Evolutionary conservation across 257 asterid species (phyloP), one percentile per base, ranked within the genome.

Genomic region (Echium plantagineum): DNA sequence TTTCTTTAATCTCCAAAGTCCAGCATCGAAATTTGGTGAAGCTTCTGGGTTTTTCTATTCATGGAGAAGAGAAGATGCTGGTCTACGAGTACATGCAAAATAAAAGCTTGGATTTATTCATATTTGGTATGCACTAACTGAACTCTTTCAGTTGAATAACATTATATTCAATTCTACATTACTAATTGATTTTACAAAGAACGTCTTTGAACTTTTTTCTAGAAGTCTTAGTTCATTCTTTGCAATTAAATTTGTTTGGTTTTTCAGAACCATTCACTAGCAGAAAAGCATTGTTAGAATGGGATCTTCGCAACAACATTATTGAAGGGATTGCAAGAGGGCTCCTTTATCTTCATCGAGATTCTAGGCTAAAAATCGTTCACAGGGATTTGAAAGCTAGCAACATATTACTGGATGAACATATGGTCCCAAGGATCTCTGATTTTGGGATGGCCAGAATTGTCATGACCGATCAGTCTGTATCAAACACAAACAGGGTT

Each of bases 371-470:
- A 15, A 73, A 54, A 52, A 76, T 85, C 20, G 78, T 85, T 13
- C 91, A 79, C 49, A 68, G 91, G 51, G 89, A 85, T 70, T 12
- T 83, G 64, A 85, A 81, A 52, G 79, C 86, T 19, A 60, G 81
- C 65, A 83, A 86, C 66, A 77, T 86, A 31, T 65, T 86, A 61
- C 71, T 83, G 4, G 87, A 84, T 32, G 68, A 81, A 16, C 78
- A 80, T 62, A 75, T 86, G 93, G 75, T 52, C 30, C 89, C 89
- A 7, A 81, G 80, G 77, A 83, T 86, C 63, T 77, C 89, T 6
- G 85, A 86, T 72, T 83, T 86, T 57, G 87, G 93, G 9, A 81
- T 81, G 63, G 90, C 88, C 15, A 75, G 85, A 65, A 80, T 83
- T 66, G 73, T 83, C 54, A 75, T 75, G 59, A 82, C 69, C 62